phyloP scores from a whole-genome alignment of 768 basidiomycete genomes.

The Holtermanniella nyarrowii region DNA sequence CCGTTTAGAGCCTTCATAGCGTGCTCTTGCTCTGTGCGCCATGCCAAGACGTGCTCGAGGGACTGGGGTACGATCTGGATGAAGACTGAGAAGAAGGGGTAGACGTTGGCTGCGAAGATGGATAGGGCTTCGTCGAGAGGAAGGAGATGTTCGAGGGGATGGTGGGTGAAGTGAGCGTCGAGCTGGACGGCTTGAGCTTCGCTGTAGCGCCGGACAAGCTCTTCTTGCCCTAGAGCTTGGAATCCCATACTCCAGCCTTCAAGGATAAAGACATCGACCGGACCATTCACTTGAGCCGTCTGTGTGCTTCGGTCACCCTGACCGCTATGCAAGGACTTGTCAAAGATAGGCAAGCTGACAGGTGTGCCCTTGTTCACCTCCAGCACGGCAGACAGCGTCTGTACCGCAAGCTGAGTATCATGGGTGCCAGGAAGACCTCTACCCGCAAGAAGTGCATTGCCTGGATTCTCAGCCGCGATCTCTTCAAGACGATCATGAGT shows the following conservation, averaged over 20 bases:
- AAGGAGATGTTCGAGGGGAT: conserved; percentile 47
- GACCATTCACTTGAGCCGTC: conserved; percentile 46
- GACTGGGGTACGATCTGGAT: conserved; percentile 53
- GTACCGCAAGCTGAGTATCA: conserved; percentile 58
- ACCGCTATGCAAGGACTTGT: conserved; percentile 71
- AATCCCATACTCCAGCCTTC: conserved; percentile 98
- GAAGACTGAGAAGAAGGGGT: conserved; percentile 61
- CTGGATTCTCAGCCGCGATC: conserved; percentile 51
- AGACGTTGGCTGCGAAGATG: conserved; percentile 54
- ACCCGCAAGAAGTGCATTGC: conserved; percentile 62
- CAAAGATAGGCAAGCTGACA: conserved; percentile 64
- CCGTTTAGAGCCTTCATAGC: conserved; percentile 76
- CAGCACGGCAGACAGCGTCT: conserved; percentile 49
- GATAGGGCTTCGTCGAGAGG: conserved; percentile 56
- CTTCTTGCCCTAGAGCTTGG: conserved; percentile 49
- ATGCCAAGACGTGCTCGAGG: conserved; percentile 59
- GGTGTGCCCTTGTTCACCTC: conserved; percentile 36
- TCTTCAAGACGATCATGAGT: conserved; percentile 53
- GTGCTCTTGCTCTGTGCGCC: conserved; percentile 84
- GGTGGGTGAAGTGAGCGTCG: conserved; percentile 17
- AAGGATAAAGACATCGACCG: conserved; percentile 71
- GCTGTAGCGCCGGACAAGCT: conserved; percentile 50
- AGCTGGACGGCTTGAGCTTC: conserved; percentile 4
- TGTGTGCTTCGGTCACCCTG: conserved; percentile 65
- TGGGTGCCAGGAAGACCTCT: conserved; percentile 93